Evolutionary conservation across 2,329 filamentous ascomycete species (phyloP).

Genomic region (Penicillium hesseltinei): DNA sequence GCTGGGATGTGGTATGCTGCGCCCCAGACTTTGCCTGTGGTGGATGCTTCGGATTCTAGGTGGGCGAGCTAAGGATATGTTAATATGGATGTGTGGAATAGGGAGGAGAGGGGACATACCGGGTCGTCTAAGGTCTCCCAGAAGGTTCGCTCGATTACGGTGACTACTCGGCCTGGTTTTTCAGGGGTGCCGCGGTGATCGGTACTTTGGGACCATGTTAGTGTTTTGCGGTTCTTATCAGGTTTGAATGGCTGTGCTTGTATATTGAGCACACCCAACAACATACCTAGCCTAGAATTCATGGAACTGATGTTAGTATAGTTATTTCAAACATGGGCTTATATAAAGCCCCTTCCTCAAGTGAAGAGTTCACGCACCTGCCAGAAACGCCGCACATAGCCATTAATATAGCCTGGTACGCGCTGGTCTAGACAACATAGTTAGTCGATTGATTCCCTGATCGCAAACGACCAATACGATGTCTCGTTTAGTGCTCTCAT

Average conservation of each 20-base stretch:
- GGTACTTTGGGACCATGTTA: conserved; percentile 57
- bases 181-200: conserved; percentile 92
- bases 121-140: conserved; percentile 75
- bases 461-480: not conserved
- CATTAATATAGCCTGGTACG: conserved; percentile 84
- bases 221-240: not conserved
- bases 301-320: not conserved
- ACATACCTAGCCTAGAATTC: conserved; percentile 33
- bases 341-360: too few species aligned
- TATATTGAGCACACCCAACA: not conserved
- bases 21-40: conserved; percentile 71
- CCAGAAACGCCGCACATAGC: conserved; percentile 96
- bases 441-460: not conserved
- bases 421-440: conserved; percentile 63
- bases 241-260: not conserved
- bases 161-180: conserved; percentile 86
- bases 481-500: not conserved
- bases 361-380: conserved; percentile 64
- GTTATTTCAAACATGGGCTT: not conserved
- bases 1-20: conserved; percentile 82
- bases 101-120: conserved; percentile 36
- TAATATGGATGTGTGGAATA: not conserved
- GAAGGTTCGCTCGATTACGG: conserved; percentile 78
- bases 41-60: conserved; percentile 29
- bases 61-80: conserved; percentile 30